Evolutionary conservation across 164 flowering plant genomes (phyloP), one percentile per base, ranked within the genome.

Genomic region (Buxus sempervirens): DNA sequence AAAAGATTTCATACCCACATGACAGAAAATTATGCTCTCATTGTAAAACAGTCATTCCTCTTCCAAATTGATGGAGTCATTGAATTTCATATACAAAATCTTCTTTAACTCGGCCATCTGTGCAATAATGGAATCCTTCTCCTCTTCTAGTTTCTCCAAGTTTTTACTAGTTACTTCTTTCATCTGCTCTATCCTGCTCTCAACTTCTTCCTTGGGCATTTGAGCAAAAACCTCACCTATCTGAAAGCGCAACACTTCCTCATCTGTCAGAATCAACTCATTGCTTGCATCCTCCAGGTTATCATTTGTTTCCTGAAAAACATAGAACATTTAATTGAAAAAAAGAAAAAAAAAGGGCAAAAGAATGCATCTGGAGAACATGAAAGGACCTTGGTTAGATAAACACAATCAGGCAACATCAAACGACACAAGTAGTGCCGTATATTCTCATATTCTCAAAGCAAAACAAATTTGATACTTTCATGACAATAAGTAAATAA

Each of bases 181-280:
- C 96, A 89, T 85, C 72, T 86, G 69, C 73, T 95, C 96, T 42
- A 95, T 80, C 72, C 85, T 83, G 63, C 38, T 77, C 81, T 91
- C 98, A 14, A 95, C 98, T 60, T 90, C 93, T 6, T 95, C 98
- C 71, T 72, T 89, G 22, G 93, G 85, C 73, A 90, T 77, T 63
- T 92, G 98, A 59, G 86, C 89, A 82, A 91, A 95, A n/a, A 90
- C 96, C 79, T 94, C 98, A 19, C 98, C 98, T 4, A 91, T 86
- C 63, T 94, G 98, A 80, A 91, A 88, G 16, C 96, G 84, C 22
- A 90, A 82, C 53, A 82, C 77, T 5, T 91, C 98, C 73, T 95
- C 98, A 72, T 95, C 97, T 4, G 96, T 82, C 27, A 95, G 90
- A 75, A 95, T 95, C 81, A 95, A 72, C 71, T 95, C 98, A 63